Conservation (phyloP, 768 basidiomycete species). For the Phlebiopsis flavidoalba region DNA sequence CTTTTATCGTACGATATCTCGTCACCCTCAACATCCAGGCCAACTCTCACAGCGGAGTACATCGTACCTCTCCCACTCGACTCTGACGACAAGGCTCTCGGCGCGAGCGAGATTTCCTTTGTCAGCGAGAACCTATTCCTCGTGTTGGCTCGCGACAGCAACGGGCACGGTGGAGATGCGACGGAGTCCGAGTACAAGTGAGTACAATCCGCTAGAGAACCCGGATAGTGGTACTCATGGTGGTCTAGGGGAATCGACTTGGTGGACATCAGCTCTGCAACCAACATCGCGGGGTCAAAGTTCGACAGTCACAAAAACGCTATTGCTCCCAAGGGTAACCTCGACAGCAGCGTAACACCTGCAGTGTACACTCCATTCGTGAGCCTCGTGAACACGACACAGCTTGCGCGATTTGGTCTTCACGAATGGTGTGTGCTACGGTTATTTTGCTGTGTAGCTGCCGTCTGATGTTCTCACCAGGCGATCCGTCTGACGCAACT, state of each 20-base stretch:
- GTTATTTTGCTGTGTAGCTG: neutral
- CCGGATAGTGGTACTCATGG: neutral
- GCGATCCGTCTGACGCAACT: slow-evolving; percentile 41
- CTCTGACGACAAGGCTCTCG: slow-evolving; percentile 44
- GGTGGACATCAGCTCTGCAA: slow-evolving; percentile 51
- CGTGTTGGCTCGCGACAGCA: slow-evolving; percentile 52
- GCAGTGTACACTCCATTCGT: slow-evolving; percentile 55
- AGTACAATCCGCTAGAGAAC: neutral
- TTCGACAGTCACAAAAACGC: slow-evolving; percentile 52
- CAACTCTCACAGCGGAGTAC: slow-evolving; percentile 50
- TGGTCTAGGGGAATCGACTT: slow-evolving; percentile 50
- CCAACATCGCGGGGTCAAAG: slow-evolving; percentile 52
- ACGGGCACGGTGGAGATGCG: slow-evolving; percentile 51
- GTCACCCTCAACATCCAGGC: slow-evolving; percentile 22
- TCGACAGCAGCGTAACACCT: slow-evolving; percentile 42
- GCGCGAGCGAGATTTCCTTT: slow-evolving; percentile 55
- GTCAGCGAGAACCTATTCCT: slow-evolving; percentile 51
- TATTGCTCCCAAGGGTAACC: slow-evolving; percentile 42
- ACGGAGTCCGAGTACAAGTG: slow-evolving; percentile 51
- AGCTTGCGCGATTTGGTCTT: slow-evolving; percentile 57
- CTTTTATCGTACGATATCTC: slow-evolving; percentile 52
- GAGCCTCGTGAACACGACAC: slow-evolving; percentile 43
- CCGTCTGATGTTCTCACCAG: slow-evolving; percentile 22
- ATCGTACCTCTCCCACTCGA: slow-evolving; percentile 53
- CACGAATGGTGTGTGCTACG: slow-evolving; percentile 44